Conservation (phyloP, 164 flowering plant species). For the Houttuynia cordata region DNA sequence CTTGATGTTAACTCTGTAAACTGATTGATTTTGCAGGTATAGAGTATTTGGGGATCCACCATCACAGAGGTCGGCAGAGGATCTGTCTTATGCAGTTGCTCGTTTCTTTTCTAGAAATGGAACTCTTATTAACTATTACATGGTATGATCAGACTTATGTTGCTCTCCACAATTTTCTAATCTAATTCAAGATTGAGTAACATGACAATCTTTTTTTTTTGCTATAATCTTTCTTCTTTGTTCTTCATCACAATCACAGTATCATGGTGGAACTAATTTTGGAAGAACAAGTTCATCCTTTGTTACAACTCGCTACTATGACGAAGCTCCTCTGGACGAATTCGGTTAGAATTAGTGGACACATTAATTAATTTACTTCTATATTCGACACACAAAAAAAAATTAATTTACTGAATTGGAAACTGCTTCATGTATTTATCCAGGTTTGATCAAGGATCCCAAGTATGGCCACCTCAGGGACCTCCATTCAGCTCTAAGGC, state of each 20-base stretch:
- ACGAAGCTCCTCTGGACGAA: slow-evolving; percentile 86
- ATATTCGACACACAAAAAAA: neutral
- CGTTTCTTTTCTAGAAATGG: slow-evolving; percentile 84
- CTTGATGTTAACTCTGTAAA: neutral
- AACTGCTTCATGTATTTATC: neutral
- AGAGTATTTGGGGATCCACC: slow-evolving; percentile 87
- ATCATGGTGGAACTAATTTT: slow-evolving; percentile 73
- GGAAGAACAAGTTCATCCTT: slow-evolving; percentile 53
- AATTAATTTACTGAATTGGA: neutral
- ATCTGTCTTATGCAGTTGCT: slow-evolving; percentile 67
- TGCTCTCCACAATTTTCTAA: neutral
- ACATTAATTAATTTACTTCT: neutral
- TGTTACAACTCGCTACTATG: slow-evolving; percentile 68
- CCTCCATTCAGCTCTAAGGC: slow-evolving; percentile 57
- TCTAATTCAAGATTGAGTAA: neutral
- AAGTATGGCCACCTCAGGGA: slow-evolving; percentile 84
- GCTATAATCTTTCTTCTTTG: no score
- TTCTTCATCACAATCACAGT: slow-evolving; percentile 22
- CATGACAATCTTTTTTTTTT: neutral
- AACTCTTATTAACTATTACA: slow-evolving; percentile 62
- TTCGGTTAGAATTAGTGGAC: slow-evolving; percentile 27
- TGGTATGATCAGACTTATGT: slow-evolving; percentile 29
- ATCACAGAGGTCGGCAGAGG: slow-evolving; percentile 86
- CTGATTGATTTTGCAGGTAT: slow-evolving; percentile 31
- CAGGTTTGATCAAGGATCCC: slow-evolving; percentile 66